phyloP scores from a whole-genome alignment of 2,329 filamentous ascomycete genomes.

The Monosporascus cannonballus region DNA sequence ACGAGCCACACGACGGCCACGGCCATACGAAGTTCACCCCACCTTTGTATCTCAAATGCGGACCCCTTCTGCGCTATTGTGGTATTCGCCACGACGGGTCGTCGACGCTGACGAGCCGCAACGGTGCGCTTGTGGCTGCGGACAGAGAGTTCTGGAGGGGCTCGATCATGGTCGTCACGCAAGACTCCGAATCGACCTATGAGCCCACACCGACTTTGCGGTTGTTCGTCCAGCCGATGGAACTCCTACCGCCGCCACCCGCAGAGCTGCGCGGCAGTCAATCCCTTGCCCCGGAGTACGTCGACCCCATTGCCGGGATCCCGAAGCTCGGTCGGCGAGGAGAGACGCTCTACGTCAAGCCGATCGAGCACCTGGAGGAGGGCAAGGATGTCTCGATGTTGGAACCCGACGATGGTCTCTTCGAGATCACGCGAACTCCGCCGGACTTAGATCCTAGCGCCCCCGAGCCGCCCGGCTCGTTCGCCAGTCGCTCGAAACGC shows the following conservation, averaged over 20 bases:
- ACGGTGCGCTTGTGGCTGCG: constrained; percentile 22
- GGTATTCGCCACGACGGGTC: constrained; percentile 65
- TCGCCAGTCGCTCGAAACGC: constrained; percentile 47
- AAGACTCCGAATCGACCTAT: constrained; percentile 78
- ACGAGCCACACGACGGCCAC: constrained; percentile 37
- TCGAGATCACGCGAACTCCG: constrained; percentile 58
- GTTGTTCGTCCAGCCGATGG: constrained; percentile 81
- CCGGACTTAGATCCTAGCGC: constrained; percentile 41
- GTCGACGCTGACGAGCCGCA: constrained; percentile 30
- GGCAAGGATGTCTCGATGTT: constrained; percentile 70
- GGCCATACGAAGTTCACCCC: constrained; percentile 73
- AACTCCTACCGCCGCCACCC: constrained; percentile 73
- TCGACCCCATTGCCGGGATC: constrained; percentile 84
- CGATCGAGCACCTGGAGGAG: constrained; percentile 80
- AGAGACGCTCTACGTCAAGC: constrained; percentile 80
- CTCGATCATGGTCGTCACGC: constrained; percentile 91
- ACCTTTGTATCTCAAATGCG: constrained; percentile 78
- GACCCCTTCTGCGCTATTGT: constrained; percentile 83
- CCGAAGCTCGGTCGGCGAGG: constrained; percentile 80
- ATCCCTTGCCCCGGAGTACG: constrained; percentile 69
- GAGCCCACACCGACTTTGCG: constrained; percentile 71
- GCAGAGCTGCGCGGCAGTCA: constrained; percentile 58
- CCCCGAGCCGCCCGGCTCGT: constrained; percentile 45
- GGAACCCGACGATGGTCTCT: constrained; percentile 78
- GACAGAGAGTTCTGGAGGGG: constrained; percentile 86